These are phyloP conservation scores for Diaporthe citrichinensis DNA, from an alignment of 2,329 filamentous ascomycete genomes.

Conservation along the genomic window DNA sequence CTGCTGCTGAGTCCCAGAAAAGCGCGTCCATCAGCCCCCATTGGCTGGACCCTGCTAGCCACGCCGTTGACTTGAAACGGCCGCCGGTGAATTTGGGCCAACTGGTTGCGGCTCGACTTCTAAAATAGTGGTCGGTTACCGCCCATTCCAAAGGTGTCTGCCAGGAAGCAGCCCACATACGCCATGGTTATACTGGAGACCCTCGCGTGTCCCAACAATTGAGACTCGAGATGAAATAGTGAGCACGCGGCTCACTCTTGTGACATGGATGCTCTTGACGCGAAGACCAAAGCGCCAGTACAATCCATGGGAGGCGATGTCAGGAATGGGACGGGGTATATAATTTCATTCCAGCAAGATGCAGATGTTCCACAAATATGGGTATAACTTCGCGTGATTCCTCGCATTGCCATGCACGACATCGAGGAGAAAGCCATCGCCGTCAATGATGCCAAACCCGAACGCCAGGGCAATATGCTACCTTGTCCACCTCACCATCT, in stretches of 20 bases:
- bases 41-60: conserved; percentile 25
- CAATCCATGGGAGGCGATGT: background rate
- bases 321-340: background rate
- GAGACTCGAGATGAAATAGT: background rate
- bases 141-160: conserved; percentile 8
- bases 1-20: conserved; percentile 13
- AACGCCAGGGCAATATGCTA: conserved; percentile 31
- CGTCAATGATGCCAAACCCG: conserved; percentile 8
- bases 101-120: conserved; percentile 11
- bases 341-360: background rate
- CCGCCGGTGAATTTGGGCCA: conserved; percentile 25
- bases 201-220: background rate
- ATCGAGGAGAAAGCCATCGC: background rate
- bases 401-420: background rate
- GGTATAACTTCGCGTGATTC: conserved; percentile 29
- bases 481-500: background rate
- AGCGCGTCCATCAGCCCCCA: conserved; percentile 22
- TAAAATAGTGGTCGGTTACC: background rate
- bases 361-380: background rate
- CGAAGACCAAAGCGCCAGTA: background rate
- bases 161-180: background rate
- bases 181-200: background rate
- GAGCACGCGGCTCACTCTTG: background rate
- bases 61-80: conserved; percentile 39
- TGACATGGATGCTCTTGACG: background rate